phyloP scores from a whole-genome alignment of 345 rosid species.

The Arabidopsis suecica region DNA sequence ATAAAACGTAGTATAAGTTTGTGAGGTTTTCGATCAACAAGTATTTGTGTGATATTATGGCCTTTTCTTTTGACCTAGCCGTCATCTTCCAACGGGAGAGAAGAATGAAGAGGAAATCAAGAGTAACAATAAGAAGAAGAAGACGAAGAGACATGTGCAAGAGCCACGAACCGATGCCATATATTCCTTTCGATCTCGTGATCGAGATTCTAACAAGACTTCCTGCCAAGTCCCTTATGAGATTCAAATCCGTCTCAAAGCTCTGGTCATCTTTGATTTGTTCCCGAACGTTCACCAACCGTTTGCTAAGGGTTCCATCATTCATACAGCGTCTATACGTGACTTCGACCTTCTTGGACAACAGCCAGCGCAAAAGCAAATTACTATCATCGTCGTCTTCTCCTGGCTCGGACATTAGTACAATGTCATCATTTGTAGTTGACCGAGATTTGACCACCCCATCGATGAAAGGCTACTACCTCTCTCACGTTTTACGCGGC shows the following conservation, averaged over 20 bases:
- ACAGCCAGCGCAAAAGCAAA: not conserved
- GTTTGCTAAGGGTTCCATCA: not conserved
- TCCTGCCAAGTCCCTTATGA: slow-evolving; percentile 16
- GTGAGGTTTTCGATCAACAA: no score
- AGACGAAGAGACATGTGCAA: not conserved
- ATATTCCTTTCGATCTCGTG: slow-evolving; percentile 14
- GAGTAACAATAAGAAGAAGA: not conserved
- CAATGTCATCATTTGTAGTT: not conserved
- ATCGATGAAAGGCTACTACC: not conserved
- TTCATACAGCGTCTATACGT: not conserved
- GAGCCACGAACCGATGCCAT: not conserved
- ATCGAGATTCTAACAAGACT: slow-evolving; percentile 3
- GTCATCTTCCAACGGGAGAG: not conserved
- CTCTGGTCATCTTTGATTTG: slow-evolving; percentile 10
- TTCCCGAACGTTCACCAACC: not conserved
- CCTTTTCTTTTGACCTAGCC: not conserved
- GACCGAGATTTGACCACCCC: slow-evolving; percentile 22
- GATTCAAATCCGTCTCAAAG: slow-evolving; percentile 21
- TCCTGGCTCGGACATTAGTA: not conserved
- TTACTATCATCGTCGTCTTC: slow-evolving; percentile 4
- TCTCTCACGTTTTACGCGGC: slow-evolving; percentile 22
- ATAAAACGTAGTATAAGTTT: no score
- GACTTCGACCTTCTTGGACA: not conserved
- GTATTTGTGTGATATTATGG: not conserved
- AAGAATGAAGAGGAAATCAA: not conserved